Conservation (phyloP, 306 rosid species). For the Malus asiatica region DNA sequence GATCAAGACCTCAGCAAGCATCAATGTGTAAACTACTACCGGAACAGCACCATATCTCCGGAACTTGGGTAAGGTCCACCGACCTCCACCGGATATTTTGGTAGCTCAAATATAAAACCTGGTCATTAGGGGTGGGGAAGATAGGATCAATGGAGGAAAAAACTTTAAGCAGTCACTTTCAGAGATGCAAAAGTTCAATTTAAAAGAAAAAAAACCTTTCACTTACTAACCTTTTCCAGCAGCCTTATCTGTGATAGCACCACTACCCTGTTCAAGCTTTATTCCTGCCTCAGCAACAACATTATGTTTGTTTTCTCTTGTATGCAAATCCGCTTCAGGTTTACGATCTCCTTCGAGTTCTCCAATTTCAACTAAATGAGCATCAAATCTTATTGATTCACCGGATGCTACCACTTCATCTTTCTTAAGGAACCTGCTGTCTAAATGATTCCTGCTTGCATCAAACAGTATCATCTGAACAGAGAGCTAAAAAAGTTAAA, state of each 20-base stretch:
- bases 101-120: slow-evolving; percentile 22
- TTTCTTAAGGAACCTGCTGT: slow-evolving; percentile 60
- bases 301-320: slow-evolving; percentile 17
- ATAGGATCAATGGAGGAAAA: not conserved
- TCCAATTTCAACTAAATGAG: slow-evolving; percentile 65
- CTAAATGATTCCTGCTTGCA: slow-evolving; percentile 45
- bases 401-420: slow-evolving; percentile 55
- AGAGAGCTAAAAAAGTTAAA: slow-evolving; percentile 11
- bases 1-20: slow-evolving; percentile 13
- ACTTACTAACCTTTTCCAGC: slow-evolving; percentile 38
- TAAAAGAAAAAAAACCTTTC: not conserved
- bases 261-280: slow-evolving; percentile 28
- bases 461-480: slow-evolving; percentile 64
- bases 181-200: not conserved
- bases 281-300: slow-evolving; percentile 20
- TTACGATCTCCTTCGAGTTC: slow-evolving; percentile 41
- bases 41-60: slow-evolving; percentile 13
- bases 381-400: slow-evolving; percentile 52
- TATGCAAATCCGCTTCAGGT: slow-evolving; percentile 26
- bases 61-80: slow-evolving; percentile 6
- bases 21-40: not conserved
- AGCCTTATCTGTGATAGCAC: slow-evolving; percentile 13
- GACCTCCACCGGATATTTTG: slow-evolving; percentile 26
- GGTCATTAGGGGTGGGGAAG: not conserved
- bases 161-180: not conserved